These are phyloP conservation scores for Panicum miliaceum DNA, from an alignment of 176 grass and related monocot species.

Conservation along the genomic window DNA sequence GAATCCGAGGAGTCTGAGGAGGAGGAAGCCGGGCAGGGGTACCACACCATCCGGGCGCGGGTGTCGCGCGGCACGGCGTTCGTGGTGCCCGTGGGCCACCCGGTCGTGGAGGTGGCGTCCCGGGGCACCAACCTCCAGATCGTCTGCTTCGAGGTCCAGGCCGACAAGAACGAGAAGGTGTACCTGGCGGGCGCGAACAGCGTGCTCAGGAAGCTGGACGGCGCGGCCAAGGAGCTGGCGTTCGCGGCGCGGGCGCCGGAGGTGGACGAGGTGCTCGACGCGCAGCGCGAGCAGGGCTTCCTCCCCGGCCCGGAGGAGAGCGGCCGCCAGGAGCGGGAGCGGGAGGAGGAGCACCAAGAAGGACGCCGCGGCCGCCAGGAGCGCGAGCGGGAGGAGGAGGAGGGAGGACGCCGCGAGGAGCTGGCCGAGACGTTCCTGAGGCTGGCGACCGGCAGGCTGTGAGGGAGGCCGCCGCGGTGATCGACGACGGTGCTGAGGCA, in stretches of 20 bases:
- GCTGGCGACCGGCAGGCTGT: conserved; percentile 25
- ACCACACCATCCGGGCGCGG: conserved; percentile 42
- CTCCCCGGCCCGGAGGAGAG: conserved; percentile 49
- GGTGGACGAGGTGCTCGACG: conserved; percentile 69
- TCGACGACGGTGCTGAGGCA: background rate
- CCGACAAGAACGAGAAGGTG: conserved; percentile 67
- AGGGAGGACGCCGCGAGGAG: background rate
- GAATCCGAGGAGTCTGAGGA: background rate
- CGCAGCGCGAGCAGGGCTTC: conserved; percentile 51
- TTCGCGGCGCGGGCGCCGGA: conserved; percentile 52
- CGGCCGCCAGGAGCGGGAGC: background rate
- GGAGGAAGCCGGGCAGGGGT: conserved; percentile 41
- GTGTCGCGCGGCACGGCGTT: conserved; percentile 52
- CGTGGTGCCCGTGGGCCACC: conserved; percentile 75
- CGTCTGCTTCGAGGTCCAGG: conserved; percentile 68
- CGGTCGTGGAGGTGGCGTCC: conserved; percentile 52
- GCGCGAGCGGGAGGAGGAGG: conserved; percentile 1
- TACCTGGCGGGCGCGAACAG: conserved; percentile 74
- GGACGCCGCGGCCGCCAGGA: background rate
- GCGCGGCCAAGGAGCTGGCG: conserved; percentile 66
- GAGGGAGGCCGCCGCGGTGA: background rate
- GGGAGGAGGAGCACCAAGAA: background rate
- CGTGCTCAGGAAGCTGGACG: conserved; percentile 57
- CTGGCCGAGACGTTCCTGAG: conserved; percentile 27
- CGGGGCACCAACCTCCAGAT: conserved; percentile 57